Base-by-base conservation (phyloP, 352 stramenopile species). In the Phytopythium boreale region DNA sequence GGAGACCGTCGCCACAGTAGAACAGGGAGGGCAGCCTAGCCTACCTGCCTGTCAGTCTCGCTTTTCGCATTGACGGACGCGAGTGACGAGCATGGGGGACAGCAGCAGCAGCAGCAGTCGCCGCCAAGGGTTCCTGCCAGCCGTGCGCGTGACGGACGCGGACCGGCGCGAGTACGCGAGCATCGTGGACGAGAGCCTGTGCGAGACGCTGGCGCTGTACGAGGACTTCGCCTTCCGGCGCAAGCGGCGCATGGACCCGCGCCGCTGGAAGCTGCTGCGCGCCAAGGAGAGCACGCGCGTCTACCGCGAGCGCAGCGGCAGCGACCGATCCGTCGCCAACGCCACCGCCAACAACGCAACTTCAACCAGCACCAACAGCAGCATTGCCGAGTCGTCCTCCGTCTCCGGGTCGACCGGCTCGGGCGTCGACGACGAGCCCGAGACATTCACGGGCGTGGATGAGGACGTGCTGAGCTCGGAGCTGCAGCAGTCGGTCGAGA, bases 181-280 rank as follows among this genome's bases (percentile, higher is more conserved):
- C 15, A 64, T 82, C 29, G 69, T 70, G 10, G 44, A 71, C 43
- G 75, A 84, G 47, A 77, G 70, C 34, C 56, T 77, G 36, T 62
- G 52, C 43, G 77, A 82, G 57, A 70, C 70, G 62, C 58, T 78
- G n/a, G 67, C 58, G 5, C 56, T 73, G 29, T 84, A 82, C 62
- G 77, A 84, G 52, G 68, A 77, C 19, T 71, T 82, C 24, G 44
- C 79, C 26, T 72, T 81, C 44, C 61, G 61, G 24, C 59, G 64
- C 43, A 49, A 66, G 22, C 67, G 66, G 27, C 46, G 57, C n/a
- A 44, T 82, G 12, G 69, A 82, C 49, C 36, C 41, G 0, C 50
- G 61, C 0, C 69, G 63, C 3, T 85, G 76, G 76, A 83, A 83
- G 59, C 57, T 71, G 37, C 61, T 77, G 3, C 64, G 68, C 2